Evolutionary conservation across 805 yeast genomes (phyloP).

Genomic region (Yarrowia hollandica): DNA sequence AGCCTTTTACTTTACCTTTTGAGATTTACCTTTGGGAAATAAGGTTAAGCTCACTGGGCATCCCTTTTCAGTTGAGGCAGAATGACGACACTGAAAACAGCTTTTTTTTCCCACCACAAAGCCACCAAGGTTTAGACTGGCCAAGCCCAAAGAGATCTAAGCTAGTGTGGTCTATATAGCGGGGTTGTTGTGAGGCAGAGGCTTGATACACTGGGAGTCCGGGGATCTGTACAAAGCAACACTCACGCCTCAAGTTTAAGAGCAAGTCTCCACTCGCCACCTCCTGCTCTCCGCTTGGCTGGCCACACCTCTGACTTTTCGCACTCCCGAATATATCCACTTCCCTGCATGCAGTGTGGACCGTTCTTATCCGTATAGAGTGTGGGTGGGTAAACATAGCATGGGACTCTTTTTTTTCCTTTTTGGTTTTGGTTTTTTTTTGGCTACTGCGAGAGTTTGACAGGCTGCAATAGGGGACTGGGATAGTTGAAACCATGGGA

Average conservation of each 20-base stretch:
- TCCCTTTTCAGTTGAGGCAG: conserved; percentile 28
- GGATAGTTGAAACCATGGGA: too few species aligned
- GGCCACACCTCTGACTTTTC: too few species aligned
- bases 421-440: too few species aligned
- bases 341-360: conserved; percentile 21
- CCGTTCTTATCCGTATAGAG: conserved; percentile 5
- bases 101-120: neutral
- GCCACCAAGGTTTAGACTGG: conserved; percentile 6
- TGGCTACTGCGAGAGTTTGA: too few species aligned
- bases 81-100: conserved; percentile 27
- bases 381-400: neutral
- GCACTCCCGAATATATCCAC: neutral
- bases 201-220: too few species aligned
- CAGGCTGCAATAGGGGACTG: too few species aligned
- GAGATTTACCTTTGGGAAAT: neutral
- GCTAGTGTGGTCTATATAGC: neutral
- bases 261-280: neutral
- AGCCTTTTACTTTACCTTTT: neutral
- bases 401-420: neutral
- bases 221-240: too few species aligned
- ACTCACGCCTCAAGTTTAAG: too few species aligned
- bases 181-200: conserved; percentile 2
- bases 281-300: too few species aligned
- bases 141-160: conserved; percentile 13
- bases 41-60: neutral